Evolutionary conservation across 2,329 filamentous ascomycete species (phyloP), one percentile per base, ranked within the genome.

Genomic region (Neofusicoccum parvum): DNA sequence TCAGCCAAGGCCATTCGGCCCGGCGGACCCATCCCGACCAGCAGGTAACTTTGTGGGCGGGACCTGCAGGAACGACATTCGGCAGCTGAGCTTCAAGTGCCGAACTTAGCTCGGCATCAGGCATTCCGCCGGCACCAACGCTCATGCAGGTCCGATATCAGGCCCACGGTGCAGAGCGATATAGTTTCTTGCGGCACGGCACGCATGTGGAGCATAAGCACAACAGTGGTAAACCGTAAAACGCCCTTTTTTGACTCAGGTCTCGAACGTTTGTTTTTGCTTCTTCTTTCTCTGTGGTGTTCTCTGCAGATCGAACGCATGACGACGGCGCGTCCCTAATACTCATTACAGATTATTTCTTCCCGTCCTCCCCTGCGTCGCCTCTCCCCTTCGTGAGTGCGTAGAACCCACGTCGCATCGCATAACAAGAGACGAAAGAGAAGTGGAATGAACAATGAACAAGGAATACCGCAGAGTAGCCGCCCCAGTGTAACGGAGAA

Each of bases 261-360:
- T 17, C 20, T 49, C 12, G 41, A 45, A 32, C 1, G 7, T 23
- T 45, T 41, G 17, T 23, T 56, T 60, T 46, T 36, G 48, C 43
- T 36, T 48, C n/a, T 36, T 48, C 17, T 48, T 59, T 46, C n/a
- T 60, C n/a, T 60, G 14, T 36, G 15, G 14, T 45, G 43, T n/a
- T 20, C 43, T 45, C 43, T 45, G 43, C 43, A 45, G 17, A 11
- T 39, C 14, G 37, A 39, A 39, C 37, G 37, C 27, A 15, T 23
- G 56, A 60, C 41, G 56, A 15, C 56, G 37, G 32, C 56, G 56
- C 56, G 43, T 60, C 56, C 41, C 56, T 60, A 69, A 70, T 71
- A 70, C 66, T 70, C 69, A 70, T 71, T 70, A 70, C 66, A 68
- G 65, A 60, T 70, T 66, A 68, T 65, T 48, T 60, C 62, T 62